Evolutionary conservation across 1,139 yeast species (phyloP).

Genomic region (Pichia sp.): DNA sequence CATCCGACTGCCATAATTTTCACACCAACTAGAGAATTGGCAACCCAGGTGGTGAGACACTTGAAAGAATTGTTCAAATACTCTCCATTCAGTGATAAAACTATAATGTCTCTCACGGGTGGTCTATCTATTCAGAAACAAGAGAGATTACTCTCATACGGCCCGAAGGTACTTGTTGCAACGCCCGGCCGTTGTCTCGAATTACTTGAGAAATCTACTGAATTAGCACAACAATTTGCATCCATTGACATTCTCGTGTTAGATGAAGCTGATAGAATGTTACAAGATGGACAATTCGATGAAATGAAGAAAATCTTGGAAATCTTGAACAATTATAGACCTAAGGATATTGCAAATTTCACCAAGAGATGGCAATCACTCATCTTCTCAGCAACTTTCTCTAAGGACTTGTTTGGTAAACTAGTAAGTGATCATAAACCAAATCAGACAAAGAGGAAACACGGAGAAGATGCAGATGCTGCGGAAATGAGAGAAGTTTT

Average conservation of each 20-base stretch:
- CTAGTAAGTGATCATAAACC: conserved; percentile 37
- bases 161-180: conserved; percentile 83
- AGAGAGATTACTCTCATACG: conserved; percentile 63
- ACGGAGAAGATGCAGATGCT: conserved; percentile 37
- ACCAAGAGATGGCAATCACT: conserved; percentile 70
- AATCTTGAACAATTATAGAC: conserved; percentile 33
- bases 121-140: conserved; percentile 93
- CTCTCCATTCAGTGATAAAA: conserved; percentile 48
- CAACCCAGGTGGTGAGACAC: conserved; percentile 87
- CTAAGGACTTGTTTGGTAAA: conserved; percentile 73
- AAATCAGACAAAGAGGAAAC: conserved; percentile 27
- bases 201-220: conserved; percentile 57
- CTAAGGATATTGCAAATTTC: conserved; percentile 30
- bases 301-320: conserved; percentile 82
- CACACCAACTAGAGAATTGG: conserved; percentile 95
- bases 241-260: conserved; percentile 66
- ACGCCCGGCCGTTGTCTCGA: conserved; percentile 96
- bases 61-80: conserved; percentile 53
- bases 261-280: conserved; percentile 96
- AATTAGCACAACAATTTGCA: conserved; percentile 48
- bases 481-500: conserved; percentile 34
- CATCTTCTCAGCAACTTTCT: conserved; percentile 92
- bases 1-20: conserved; percentile 74
- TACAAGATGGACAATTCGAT: conserved; percentile 95
- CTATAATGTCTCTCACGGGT: conserved; percentile 82